These are phyloP conservation scores for Selenicereus undatus DNA, from an alignment of 148 eudicot genomes.

Conservation along the genomic window DNA sequence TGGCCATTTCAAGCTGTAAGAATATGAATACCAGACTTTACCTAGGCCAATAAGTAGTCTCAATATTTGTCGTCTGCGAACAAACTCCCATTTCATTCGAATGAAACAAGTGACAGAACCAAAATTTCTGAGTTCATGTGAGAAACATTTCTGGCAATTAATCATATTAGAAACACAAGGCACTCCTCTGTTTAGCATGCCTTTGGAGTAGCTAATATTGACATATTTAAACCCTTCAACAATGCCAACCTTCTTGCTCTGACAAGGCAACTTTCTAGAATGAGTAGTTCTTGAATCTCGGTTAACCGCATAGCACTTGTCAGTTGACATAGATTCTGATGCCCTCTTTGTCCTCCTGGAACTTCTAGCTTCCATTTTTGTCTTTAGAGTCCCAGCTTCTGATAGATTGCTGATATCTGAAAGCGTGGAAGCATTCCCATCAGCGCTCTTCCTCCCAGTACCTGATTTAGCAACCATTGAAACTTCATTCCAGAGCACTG, in stretches of 20 bases:
- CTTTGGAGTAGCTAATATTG: constrained; percentile 20
- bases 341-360: constrained; percentile 49
- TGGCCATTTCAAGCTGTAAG: background rate
- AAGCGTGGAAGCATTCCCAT: background rate
- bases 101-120: constrained; percentile 39
- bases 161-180: constrained; percentile 36
- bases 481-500: constrained; percentile 3
- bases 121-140: constrained; percentile 29
- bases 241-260: constrained; percentile 26
- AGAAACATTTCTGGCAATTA: constrained; percentile 65
- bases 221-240: constrained; percentile 22
- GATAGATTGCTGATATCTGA: constrained; percentile 4
- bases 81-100: constrained; percentile 72
- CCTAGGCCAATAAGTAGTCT: constrained; percentile 64
- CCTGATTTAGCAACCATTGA: constrained; percentile 8
- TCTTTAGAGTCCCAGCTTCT: background rate
- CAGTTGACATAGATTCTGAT: constrained; percentile 30
- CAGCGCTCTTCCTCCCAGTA: background rate
- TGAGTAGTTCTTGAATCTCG: constrained; percentile 53
- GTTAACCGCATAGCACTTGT: constrained; percentile 21
- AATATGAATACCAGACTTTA: constrained; percentile 22
- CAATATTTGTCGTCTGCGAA: constrained; percentile 53
- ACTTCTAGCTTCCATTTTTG: constrained; percentile 30
- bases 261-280: constrained; percentile 42
- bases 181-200: constrained; percentile 22